Percentiles rank a stretch among this genome's conserved stretches.
phyloP scores from a whole-genome alignment of 179 eudicot species.

The Drosera spatulata region DNA sequence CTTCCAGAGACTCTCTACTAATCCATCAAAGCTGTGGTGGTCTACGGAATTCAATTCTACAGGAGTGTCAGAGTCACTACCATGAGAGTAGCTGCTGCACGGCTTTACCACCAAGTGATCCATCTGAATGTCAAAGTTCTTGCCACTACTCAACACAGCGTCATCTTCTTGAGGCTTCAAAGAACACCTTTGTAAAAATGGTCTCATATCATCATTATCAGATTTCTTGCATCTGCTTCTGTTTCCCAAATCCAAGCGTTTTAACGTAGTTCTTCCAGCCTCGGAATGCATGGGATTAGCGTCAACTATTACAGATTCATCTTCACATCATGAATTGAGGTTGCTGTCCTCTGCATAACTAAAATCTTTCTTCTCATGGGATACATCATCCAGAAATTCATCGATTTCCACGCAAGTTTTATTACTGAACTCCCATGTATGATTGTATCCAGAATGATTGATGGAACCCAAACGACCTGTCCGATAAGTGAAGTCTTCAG shows the following conservation, averaged over 20 bases:
- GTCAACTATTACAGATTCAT: conserved; percentile 9
- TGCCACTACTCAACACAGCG: conserved; percentile 18
- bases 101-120: conserved; percentile 15
- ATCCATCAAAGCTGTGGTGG: conserved; percentile 14
- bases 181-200: conserved; percentile 28
- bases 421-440: not conserved
- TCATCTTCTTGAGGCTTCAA: conserved; percentile 19
- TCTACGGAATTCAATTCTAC: conserved; percentile 12
- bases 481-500: conserved; percentile 12
- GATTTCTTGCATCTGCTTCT: conserved; percentile 8
- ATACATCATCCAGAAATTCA: not conserved
- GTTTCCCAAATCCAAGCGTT: conserved; percentile 10
- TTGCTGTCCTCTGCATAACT: conserved; percentile 15
- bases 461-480: conserved; percentile 5
- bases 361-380: not conserved
- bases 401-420: not conserved
- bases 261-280: conserved; percentile 9
- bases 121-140: conserved; percentile 17
- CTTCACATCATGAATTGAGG: not conserved
- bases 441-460: not conserved
- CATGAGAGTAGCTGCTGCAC: conserved; percentile 15
- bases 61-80: conserved; percentile 22
- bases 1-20: conserved; percentile 15
- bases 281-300: conserved; percentile 11
- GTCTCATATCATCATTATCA: conserved; percentile 8